Conservation (phyloP, 225 moss, liverwort and hornwort genomes). For the Bryoerythrophyllum caledonicum region DNA sequence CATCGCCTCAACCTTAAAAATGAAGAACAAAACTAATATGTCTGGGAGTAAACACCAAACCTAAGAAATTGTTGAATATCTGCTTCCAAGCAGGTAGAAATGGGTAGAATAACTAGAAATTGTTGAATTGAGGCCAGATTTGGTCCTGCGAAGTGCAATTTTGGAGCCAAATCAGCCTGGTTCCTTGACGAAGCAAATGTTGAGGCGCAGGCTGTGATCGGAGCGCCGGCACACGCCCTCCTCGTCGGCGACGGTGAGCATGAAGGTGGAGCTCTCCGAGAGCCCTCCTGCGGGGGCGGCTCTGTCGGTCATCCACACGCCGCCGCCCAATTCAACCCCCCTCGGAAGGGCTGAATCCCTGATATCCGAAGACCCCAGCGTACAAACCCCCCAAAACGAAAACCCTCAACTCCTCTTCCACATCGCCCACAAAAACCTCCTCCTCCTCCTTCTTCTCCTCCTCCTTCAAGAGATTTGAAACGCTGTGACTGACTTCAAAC, state of each 20-base stretch:
- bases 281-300: slow-evolving; percentile 34
- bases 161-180: slow-evolving; percentile 59
- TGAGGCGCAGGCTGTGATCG: slow-evolving; percentile 61
- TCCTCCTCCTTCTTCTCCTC: no score
- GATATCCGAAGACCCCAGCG: slow-evolving; percentile 47
- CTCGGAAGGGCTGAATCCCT: slow-evolving; percentile 46
- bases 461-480: not conserved
- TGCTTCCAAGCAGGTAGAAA: not conserved
- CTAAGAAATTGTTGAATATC: slow-evolving; percentile 6
- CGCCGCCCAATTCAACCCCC: slow-evolving; percentile 45
- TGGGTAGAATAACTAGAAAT: not conserved
- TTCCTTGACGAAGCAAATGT: slow-evolving; percentile 62
- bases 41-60: not conserved
- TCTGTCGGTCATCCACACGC: slow-evolving; percentile 53
- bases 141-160: no score
- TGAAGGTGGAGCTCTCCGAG: slow-evolving; percentile 27
- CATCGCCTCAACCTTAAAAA: slow-evolving; percentile 19
- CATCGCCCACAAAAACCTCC: not conserved
- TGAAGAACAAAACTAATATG: not conserved
- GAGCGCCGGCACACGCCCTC: slow-evolving; percentile 58
- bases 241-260: slow-evolving; percentile 42
- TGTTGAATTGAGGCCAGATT: not conserved
- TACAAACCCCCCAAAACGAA: slow-evolving; percentile 28
- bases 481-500: not conserved
- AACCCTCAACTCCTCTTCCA: slow-evolving; percentile 5